Evolutionary conservation across 1,284 basidiomycete genomes (phyloP).

Genomic region (Tilletiopsis washingtonensis): DNA sequence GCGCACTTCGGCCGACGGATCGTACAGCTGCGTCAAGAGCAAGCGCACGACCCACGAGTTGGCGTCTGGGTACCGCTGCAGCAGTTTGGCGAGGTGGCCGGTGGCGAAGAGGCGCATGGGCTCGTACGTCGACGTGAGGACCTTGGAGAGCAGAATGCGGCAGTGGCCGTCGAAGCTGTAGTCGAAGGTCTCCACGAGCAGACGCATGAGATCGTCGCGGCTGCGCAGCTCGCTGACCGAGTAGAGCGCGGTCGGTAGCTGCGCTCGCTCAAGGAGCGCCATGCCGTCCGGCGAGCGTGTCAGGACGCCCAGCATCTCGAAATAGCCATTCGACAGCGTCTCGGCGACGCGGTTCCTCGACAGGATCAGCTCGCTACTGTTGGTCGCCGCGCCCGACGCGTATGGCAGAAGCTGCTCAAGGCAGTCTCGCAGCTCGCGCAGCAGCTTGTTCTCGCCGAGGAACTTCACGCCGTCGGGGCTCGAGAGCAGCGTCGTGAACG

Average conservation of each 20-base stretch:
- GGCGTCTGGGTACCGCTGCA: conserved; percentile 13
- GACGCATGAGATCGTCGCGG: conserved; percentile 82
- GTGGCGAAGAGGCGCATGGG: conserved; percentile 70
- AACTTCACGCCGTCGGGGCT: conserved; percentile 76
- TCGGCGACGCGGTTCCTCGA: conserved; percentile 73
- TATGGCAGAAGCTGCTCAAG: conserved; percentile 60
- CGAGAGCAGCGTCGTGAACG: conserved; percentile 73
- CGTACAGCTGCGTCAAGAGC: conserved; percentile 89
- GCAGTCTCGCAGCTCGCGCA: conserved; percentile 75
- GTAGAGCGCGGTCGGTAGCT: conserved; percentile 90
- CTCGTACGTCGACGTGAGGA: conserved; percentile 57
- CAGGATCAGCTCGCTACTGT: conserved; percentile 56
- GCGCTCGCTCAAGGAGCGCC: conserved; percentile 79
- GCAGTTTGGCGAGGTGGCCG: conserved; percentile 62
- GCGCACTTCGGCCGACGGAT: conserved; percentile 79
- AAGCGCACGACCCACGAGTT: conserved; percentile 51
- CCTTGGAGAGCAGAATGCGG: conserved; percentile 70
- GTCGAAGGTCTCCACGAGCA: conserved; percentile 83
- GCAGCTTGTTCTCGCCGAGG: conserved; percentile 75
- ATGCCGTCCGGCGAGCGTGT: conserved; percentile 81
- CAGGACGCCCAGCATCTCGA: conserved; percentile 88
- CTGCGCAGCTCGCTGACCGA: conserved; percentile 81
- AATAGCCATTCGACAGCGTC: conserved; percentile 82
- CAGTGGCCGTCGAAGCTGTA: conserved; percentile 34
- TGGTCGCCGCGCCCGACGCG: conserved; percentile 5